Evolutionary conservation across 495 filamentous ascomycete genomes (phyloP).

Genomic region (Tuber microsphaerosporum): DNA sequence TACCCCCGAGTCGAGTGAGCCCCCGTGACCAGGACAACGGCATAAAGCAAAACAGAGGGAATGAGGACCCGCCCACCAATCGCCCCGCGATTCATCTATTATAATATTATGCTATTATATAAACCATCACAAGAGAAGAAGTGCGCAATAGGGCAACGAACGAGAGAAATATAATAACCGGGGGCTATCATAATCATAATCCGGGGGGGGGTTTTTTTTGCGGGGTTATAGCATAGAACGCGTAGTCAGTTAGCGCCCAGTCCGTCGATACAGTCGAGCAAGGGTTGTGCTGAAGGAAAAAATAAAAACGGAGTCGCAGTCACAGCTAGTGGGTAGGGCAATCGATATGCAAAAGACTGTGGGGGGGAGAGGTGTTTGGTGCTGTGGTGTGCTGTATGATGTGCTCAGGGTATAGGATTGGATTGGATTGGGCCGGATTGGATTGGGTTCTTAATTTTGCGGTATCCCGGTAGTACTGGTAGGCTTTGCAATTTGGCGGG

Average conservation of each 20-base stretch:
- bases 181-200: not conserved
- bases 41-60: not conserved
- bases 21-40: not conserved
- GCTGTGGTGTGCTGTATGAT: not conserved
- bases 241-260: not conserved
- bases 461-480: not conserved
- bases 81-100: not conserved
- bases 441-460: not conserved
- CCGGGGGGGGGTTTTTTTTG: not conserved
- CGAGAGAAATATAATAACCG: not conserved
- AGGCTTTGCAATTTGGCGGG: not conserved
- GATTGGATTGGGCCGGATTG: not conserved
- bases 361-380: not conserved
- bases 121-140: not conserved
- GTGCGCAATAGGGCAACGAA: conserved; percentile 1
- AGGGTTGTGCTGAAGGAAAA: not conserved
- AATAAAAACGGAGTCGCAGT: not conserved
- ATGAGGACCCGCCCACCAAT: not conserved
- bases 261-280: not conserved
- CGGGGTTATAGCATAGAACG: not conserved
- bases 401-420: not conserved
- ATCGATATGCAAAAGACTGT: not conserved
- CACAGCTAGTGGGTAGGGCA: not conserved
- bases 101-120: not conserved
- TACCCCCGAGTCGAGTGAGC: not conserved